phyloP scores from a whole-genome alignment of 2,329 filamentous ascomycete species.

The Cordyceps cateniannulata region DNA sequence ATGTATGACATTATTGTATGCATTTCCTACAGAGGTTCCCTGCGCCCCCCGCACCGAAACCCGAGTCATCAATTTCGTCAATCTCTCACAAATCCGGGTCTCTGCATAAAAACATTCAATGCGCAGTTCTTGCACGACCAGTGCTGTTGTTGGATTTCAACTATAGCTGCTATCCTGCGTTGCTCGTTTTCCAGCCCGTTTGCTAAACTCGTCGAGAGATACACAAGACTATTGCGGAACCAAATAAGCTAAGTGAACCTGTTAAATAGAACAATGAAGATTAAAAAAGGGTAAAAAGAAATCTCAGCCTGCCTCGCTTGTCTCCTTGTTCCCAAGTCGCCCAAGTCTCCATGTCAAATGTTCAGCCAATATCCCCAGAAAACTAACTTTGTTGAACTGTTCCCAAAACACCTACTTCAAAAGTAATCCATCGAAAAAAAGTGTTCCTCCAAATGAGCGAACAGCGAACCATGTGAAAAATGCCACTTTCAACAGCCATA shows the following conservation, averaged over 20 bases:
- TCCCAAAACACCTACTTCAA: constrained; percentile 7
- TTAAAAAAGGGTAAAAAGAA: not conserved
- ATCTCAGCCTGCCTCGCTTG: not conserved
- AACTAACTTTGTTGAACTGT: not conserved
- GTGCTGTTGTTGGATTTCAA: too few species aligned
- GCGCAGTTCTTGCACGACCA: too few species aligned
- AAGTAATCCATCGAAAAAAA: constrained; percentile 2
- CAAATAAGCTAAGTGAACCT: not conserved
- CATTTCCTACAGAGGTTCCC: too few species aligned
- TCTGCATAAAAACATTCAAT: too few species aligned
- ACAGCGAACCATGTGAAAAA: not conserved
- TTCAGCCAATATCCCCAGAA: not conserved
- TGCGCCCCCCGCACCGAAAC: too few species aligned
- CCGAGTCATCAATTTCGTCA: too few species aligned
- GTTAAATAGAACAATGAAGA: not conserved
- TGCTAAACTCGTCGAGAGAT: not conserved
- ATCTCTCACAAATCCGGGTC: too few species aligned
- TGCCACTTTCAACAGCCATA: not conserved
- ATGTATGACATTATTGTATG: too few species aligned
- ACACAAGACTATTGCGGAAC: not conserved
- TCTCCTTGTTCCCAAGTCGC: not conserved
- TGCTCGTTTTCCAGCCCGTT: too few species aligned
- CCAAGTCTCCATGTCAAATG: not conserved
- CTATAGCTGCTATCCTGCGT: too few species aligned
- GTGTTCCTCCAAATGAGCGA: not conserved